Evolutionary conservation across 306 rosid genomes (phyloP).

Genomic region (Quercus glauca): DNA sequence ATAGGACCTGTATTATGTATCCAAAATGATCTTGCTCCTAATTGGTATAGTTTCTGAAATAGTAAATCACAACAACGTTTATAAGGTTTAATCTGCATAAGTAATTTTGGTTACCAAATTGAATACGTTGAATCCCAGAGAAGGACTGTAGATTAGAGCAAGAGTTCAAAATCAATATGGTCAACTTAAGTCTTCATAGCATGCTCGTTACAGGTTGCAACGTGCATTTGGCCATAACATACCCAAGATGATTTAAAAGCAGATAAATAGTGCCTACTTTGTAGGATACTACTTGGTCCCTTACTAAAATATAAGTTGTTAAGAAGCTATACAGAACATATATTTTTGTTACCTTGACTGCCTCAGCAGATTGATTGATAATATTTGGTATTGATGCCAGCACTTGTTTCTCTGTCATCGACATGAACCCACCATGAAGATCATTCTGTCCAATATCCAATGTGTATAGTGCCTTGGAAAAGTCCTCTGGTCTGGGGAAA

Average conservation of each 20-base stretch:
- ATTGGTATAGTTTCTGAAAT: slow-evolving; percentile 25
- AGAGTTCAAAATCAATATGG: neutral
- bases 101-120: neutral
- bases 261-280: neutral
- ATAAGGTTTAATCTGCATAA: neutral
- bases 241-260: neutral
- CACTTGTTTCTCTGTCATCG: slow-evolving; percentile 12
- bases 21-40: slow-evolving; percentile 29
- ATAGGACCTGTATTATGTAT: slow-evolving; percentile 32
- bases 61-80: neutral
- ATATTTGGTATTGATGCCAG: slow-evolving; percentile 15
- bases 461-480: slow-evolving; percentile 29
- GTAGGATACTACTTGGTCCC: too few relatives aligned
- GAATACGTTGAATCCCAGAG: neutral
- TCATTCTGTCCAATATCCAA: slow-evolving; percentile 35
- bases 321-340: neutral
- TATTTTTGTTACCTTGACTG: slow-evolving; percentile 11
- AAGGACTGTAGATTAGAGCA: neutral
- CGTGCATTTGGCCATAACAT: neutral
- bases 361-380: slow-evolving; percentile 2
- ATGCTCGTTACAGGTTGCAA: neutral
- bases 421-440: slow-evolving; percentile 16
- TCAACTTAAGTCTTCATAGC: neutral
- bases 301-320: neutral
- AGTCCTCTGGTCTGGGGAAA: slow-evolving; percentile 26